Conservation (phyloP, 306 rosid species). For the Gastrolobium bilobum region DNA sequence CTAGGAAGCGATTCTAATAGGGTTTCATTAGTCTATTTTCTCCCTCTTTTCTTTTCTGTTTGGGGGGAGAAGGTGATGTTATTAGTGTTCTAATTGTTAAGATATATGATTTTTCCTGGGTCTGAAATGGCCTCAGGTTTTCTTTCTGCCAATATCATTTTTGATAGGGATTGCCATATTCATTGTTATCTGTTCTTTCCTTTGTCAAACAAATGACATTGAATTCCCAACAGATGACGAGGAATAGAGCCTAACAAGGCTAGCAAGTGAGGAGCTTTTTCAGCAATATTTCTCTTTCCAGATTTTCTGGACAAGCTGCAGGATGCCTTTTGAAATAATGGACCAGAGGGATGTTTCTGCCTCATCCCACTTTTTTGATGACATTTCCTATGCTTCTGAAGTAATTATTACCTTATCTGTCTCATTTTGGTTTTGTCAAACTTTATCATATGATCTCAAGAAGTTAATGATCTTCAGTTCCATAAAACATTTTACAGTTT, state of each 20-base stretch:
- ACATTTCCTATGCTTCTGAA: constrained; percentile 68
- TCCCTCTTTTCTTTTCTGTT: background rate
- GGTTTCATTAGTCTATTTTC: constrained; percentile 1
- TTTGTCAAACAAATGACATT: constrained; percentile 41
- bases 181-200: constrained; percentile 35
- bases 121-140: constrained; percentile 28
- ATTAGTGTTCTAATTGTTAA: constrained; percentile 10
- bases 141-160: constrained; percentile 28
- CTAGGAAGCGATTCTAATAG: constrained; percentile 10
- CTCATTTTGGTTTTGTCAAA: constrained; percentile 12
- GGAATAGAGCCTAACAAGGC: constrained; percentile 42
- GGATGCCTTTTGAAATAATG: constrained; percentile 83
- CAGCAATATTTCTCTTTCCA: constrained; percentile 20
- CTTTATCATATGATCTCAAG: constrained; percentile 7
- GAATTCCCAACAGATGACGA: constrained; percentile 54
- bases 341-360: constrained; percentile 71
- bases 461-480: constrained; percentile 27
- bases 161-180: constrained; percentile 14
- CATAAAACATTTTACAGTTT: constrained; percentile 1
- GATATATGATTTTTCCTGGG: constrained; percentile 42
- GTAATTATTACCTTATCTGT: constrained; percentile 47
- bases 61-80: constrained; percentile 6
- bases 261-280: constrained; percentile 49
- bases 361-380: constrained; percentile 73
- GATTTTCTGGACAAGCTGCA: constrained; percentile 54